Evolutionary conservation across 768 basidiomycete genomes (phyloP).

Genomic region (Termitomyces titanicus): DNA sequence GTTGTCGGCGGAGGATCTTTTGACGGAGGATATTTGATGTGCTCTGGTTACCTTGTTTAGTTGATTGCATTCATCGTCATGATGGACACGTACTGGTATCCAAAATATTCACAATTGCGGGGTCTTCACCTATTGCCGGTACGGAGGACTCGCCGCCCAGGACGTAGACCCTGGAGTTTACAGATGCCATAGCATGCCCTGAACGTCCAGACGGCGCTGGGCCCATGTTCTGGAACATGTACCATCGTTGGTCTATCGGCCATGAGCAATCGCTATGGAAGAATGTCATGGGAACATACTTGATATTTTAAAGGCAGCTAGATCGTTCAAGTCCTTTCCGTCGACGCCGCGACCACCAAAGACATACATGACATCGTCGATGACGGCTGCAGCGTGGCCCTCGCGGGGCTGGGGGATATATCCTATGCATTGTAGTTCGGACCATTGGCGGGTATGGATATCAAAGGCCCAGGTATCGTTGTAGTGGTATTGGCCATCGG

Average conservation of each 20-base stretch:
- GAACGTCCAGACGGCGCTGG: conserved; percentile 89
- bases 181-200: conserved; percentile 97
- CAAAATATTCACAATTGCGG: conserved; percentile 79
- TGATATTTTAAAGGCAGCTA: conserved; percentile 95
- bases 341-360: conserved; percentile 98
- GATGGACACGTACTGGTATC: conserved; percentile 77
- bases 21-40: conserved; percentile 22
- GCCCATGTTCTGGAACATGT: conserved; percentile 99
- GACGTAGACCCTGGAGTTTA: conserved; percentile 85
- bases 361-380: conserved; percentile 96
- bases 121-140: conserved; percentile 72
- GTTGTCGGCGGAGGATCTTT: conserved; percentile 18
- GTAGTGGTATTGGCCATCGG: conserved; percentile 98
- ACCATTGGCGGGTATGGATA: conserved; percentile 75
- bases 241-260: conserved; percentile 88
- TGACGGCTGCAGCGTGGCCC: conserved; percentile 93
- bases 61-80: not conserved
- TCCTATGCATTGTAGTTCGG: conserved; percentile 92
- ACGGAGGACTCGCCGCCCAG: conserved; percentile 92
- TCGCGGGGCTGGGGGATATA: conserved; percentile 95
- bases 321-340: conserved; percentile 90
- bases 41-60: conserved; percentile 18
- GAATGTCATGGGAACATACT: conserved; percentile 54
- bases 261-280: conserved; percentile 3
- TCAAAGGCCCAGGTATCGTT: conserved; percentile 99